These are phyloP conservation scores for Trichosporon sp. DNA, from an alignment of 1,284 basidiomycete genomes.

Conservation along the genomic window DNA sequence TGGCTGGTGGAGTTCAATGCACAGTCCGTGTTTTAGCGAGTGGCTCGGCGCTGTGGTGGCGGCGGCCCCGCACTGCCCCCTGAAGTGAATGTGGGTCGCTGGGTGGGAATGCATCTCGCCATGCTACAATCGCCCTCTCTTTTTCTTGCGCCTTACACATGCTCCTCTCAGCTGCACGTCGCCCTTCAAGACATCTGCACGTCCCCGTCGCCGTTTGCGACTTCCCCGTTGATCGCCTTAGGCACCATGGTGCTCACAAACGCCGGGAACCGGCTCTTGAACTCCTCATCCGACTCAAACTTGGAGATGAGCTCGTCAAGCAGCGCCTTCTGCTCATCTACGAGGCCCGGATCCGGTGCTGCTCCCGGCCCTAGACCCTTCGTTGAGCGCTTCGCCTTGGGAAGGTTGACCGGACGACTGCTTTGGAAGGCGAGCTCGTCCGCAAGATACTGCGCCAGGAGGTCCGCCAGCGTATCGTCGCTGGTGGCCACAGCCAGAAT, in stretches of 20 bases:
- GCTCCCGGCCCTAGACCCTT: background rate
- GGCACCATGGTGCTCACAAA: background rate
- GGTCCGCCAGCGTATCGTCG: slow-evolving; percentile 10
- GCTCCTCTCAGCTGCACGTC: background rate
- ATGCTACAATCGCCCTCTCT: background rate
- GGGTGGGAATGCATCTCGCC: background rate
- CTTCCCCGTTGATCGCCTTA: background rate
- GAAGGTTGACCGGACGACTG: background rate
- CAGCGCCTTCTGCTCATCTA: background rate
- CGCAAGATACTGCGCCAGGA: slow-evolving; percentile 18
- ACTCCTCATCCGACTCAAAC: background rate
- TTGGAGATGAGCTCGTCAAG: background rate
- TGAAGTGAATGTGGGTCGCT: background rate
- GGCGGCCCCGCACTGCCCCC: background rate
- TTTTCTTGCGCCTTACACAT: background rate
- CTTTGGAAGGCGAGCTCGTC: slow-evolving; percentile 30
- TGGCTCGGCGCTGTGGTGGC: background rate
- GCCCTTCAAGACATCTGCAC: background rate
- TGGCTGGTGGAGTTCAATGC: background rate
- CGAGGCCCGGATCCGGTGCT: background rate
- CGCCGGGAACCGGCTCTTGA: background rate
- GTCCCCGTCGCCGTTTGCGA: background rate
- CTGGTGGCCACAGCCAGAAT: slow-evolving; percentile 5
- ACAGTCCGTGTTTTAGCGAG: background rate
- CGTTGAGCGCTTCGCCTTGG: background rate